Base-by-base conservation (phyloP, 257 asterid genomes). In the Gynochthodes officinalis region DNA sequence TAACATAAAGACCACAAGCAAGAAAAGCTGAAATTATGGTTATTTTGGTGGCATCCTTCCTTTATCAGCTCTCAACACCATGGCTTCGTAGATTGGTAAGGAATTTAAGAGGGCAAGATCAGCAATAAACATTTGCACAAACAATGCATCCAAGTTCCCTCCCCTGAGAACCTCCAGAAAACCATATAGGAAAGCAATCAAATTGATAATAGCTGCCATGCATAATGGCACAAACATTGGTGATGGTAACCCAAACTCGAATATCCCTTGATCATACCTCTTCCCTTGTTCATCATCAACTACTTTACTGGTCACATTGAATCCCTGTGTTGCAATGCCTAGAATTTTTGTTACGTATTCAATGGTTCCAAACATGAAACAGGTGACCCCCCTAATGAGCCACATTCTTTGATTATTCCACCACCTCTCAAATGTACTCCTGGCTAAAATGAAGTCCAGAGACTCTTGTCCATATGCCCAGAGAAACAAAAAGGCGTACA, bases 331-430 rank as follows among this genome's bases (percentile, higher is more conserved):
- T 35, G 81, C 64, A 37, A 89, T 77, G 65, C 96, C 96, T 5
- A 93, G 48, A 42, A 23, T 73, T 42, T 86, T 93, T 61, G 72
- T 55, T 23, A 85, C 14, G 83, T 73, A 86, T 70, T 93, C 96
- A 2, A 85, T 58, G 0, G 78, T 73, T 16, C 90, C 98, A 71
- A 90, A 89, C 15, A 79, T 13, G 80, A 25, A 78, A 5, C 86
- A 80, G 1, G 96, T 74, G 58, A 91, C 81, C 0, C 84, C 88
- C 28, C 87, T 84, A 4, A 89, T 74, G 15, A 86, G 78, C 96
- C 96, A 91, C 83, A 90, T 86, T 75, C 98, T 88, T 78, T 93
- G 97, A 53, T 89, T 92, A 73, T 55, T 89, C 96, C 96, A 93
- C 97, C 97, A 93, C 71, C 86, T 78, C 64, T n/a, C 63, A 8